A percentile compares a stretch with the other conserved stretches of the same genome.
Conservation (phyloP, 2,329 filamentous ascomycete species). For the Zelopaecilomyces penicillatus region DNA sequence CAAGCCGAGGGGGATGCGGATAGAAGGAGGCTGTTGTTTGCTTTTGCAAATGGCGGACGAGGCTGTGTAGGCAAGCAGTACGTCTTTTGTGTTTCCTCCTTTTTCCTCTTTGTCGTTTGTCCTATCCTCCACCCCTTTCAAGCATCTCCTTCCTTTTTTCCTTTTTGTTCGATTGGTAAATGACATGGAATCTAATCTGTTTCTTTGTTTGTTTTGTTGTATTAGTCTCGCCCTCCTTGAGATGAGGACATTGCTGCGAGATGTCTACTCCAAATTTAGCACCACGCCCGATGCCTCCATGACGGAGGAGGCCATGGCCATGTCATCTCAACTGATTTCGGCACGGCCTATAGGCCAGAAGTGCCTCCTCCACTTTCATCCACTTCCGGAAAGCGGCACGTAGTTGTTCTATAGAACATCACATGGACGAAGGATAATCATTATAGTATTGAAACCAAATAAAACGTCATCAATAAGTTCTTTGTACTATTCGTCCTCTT, state of each 20-base stretch:
- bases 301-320: slow-evolving; percentile 49
- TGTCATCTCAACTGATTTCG: slow-evolving; percentile 61
- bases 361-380: slow-evolving; percentile 46
- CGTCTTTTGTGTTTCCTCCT: slow-evolving; percentile 23
- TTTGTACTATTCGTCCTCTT: no score
- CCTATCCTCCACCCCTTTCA: background rate
- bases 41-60: slow-evolving; percentile 57
- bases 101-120: background rate
- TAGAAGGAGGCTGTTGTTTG: slow-evolving; percentile 52
- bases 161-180: background rate
- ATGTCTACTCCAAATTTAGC: slow-evolving; percentile 50
- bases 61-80: slow-evolving; percentile 62
- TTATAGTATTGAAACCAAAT: no score
- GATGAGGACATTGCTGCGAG: slow-evolving; percentile 58
- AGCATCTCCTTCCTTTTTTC: background rate
- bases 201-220: slow-evolving; percentile 7
- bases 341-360: slow-evolving; percentile 51
- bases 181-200: background rate
- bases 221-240: slow-evolving; percentile 51
- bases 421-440: no score
- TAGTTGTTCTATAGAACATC: no score
- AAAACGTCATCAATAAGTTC: no score
- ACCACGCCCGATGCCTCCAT: slow-evolving; percentile 48
- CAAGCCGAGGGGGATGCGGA: slow-evolving; percentile 65
- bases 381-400: slow-evolving; percentile 13